Evolutionary conservation across 2,329 filamentous ascomycete genomes (phyloP), one percentile per base, ranked within the genome.

Genomic region (Diaporthe velutina): DNA sequence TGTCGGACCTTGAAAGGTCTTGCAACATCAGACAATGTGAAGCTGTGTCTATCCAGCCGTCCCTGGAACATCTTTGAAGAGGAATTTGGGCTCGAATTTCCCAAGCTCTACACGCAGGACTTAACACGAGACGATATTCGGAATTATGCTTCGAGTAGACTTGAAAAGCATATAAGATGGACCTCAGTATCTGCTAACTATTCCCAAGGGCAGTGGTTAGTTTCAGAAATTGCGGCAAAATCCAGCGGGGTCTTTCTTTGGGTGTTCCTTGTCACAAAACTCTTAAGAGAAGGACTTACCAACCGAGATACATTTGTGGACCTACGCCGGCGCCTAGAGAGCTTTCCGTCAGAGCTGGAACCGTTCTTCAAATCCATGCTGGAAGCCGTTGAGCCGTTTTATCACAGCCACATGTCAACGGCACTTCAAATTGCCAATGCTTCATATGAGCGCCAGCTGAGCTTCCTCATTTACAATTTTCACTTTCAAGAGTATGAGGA

Each of bases 161-260:
- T 72, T 30, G 13, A 45, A 25, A 35, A 61, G 12, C 70, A 72
- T 54, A 9, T 28, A 1, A 28, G 38, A 19, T 72, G 70, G 70
- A 19, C 22, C 1, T 22, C 15, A 0, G 13, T 72, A 13, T 55
- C 35, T 6, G 42, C 35, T 1, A 25, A 45, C 0, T 22, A 25
- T 17, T 58, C 70, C 5, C 35, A 60, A 22, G 54, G 22, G 12
- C 13, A 52, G 15, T n/a, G 17, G 12, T n/a, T 72, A 3, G 9
- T 72, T 30, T 35, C 42, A 9, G n/a, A 48, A 30, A 52, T 72
- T 22, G 42, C 12, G 6, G 7, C 42, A 38, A 61, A 38, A 38
- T 42, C 70, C 2, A 60, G 45, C 10, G 70, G 70, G 6, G 70
- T 72, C 9, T 72, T 72, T 12, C 70, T 72, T 15, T 72, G 70